Evolutionary conservation across 1,284 basidiomycete genomes (phyloP), one percentile per base, ranked within the genome.

Genomic region (Ustilago sp.): DNA sequence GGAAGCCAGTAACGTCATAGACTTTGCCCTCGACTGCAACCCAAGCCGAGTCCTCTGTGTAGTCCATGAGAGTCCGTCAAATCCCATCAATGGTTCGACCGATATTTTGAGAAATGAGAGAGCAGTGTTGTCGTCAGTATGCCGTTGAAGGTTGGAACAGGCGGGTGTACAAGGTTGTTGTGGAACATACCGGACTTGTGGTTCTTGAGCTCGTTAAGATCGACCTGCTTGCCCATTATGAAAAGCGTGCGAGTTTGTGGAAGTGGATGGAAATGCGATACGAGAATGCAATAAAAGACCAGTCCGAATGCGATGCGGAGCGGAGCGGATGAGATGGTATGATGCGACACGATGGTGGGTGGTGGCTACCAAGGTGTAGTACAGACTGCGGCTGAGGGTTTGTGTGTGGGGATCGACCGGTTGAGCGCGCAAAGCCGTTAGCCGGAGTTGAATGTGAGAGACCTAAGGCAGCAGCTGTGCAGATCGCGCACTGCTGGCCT

Each of bases 1-100:
- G 79, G 65, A 83, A 86, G 45, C 68, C 60, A n/a, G 84, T 86
- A 32, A 86, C 83, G 59, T 86, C 83, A 70, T 85, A 86, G 32
- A 86, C 83, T 63, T 77, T 78, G 70, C 81, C 81, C 55, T 84
- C 77, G 28, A 86, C 77, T 3, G 76, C 81, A 52, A 82, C 78
- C 84, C 84, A 86, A 43, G 82, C 83, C 28, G 83, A 85, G 39
- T 85, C 80, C 57, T 74, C 83, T 85, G 70, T 8, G 17, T 23
- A 17, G 32, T 19, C 43, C 36, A 9, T n/a, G 39, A 28, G 41
- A 43, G 13, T 55, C 19, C 23, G 17, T 19, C 23, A 28, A 28
- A 28, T 28, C 23, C 3, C 23, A 28, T 28, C 23, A 28, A 28
- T 28, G 3, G 23, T 28, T 28, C 23, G 23, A 28, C 23, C 23